Base-by-base conservation (phyloP, 345 rosid species). In the Euphorbia lathyris region DNA sequence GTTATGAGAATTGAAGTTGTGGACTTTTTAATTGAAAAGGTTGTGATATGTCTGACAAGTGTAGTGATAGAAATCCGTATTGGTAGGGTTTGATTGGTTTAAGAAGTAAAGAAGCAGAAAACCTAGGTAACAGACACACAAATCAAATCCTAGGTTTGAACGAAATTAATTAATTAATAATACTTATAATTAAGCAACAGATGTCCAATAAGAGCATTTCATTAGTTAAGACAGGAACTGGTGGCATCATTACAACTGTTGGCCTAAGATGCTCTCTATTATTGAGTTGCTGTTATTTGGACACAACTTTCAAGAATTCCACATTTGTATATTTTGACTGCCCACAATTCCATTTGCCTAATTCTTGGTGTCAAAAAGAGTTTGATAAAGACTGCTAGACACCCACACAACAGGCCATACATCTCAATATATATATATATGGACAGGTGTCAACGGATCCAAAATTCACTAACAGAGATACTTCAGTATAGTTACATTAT, bases 221-320 rank as follows among this genome's bases (percentile, higher is more conserved):
- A n/a, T 45, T 55, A 63, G 50, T 61, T 57, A 67, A 53, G 78
- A 70, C 63, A 72, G 23, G 62, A 19, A 26, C 47, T 11, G 60
- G 66, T 11, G 64, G 66, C 68, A 72, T 79, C 78, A 72, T 77
- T 51, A 74, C 81, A 72, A 69, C 76, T 80, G 76, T 62, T 74
- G 67, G 55, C 16, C n/a, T 4, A 50, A 71, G 72, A 65, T 71
- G 73, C 73, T 48, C 55, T 63, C 67, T 68, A 73, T 75, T 74
- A 72, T 72, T 72, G 58, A 47, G 59, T 29, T 58, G 63, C 65
- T 34, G 38, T 2, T 34, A 34, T 55, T 1, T 40, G 27, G 34
- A 32, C 68, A 30, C 73, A 5, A 62, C 22, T 1, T 62, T 63
- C 78, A 34, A 63, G 65, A 69, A 36, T 43, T 27, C 17, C 25